These are phyloP conservation scores for Chondrostereum purpureum DNA, from an alignment of 1,284 basidiomycete genomes.

Conservation along the genomic window DNA sequence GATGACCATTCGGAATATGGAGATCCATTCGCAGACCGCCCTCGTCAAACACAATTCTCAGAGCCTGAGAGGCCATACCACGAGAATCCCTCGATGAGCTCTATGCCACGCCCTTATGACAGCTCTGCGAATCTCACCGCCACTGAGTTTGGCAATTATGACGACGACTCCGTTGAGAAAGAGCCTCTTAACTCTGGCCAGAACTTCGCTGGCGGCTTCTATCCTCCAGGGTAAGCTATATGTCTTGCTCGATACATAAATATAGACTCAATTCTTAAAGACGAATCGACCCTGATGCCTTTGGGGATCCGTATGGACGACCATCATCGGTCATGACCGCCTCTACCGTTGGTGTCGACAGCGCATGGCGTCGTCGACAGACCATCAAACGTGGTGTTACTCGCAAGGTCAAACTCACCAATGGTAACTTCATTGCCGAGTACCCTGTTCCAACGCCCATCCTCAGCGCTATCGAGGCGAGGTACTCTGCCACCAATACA, in stretches of 20 bases:
- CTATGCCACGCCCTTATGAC: slow-evolving; percentile 34
- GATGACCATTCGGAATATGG: slow-evolving; percentile 27
- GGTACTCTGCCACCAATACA: slow-evolving; percentile 65
- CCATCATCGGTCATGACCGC: slow-evolving; percentile 61
- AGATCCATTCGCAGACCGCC: slow-evolving; percentile 69
- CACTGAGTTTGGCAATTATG: slow-evolving; percentile 47
- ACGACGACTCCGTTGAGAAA: slow-evolving; percentile 66
- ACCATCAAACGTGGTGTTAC: slow-evolving; percentile 90
- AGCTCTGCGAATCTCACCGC: slow-evolving; percentile 46
- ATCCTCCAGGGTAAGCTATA: slow-evolving; percentile 69
- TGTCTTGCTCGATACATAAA: slow-evolving; percentile 13
- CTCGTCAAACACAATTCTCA: slow-evolving; percentile 51
- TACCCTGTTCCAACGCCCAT: slow-evolving; percentile 89
- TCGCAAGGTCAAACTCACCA: slow-evolving; percentile 89
- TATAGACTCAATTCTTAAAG: no score
- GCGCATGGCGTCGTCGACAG: slow-evolving; percentile 80
- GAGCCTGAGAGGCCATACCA: slow-evolving; percentile 47
- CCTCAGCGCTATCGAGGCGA: slow-evolving; percentile 77
- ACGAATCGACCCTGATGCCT: slow-evolving; percentile 52
- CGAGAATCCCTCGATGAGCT: slow-evolving; percentile 36
- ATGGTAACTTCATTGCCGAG: slow-evolving; percentile 88
- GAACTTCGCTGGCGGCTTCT: slow-evolving; percentile 51
- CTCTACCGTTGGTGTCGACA: slow-evolving; percentile 60
- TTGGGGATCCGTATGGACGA: slow-evolving; percentile 63
- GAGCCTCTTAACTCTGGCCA: slow-evolving; percentile 58